Conservation (phyloP, 352 stramenopile species). For the Elongisporangium prolatum region DNA sequence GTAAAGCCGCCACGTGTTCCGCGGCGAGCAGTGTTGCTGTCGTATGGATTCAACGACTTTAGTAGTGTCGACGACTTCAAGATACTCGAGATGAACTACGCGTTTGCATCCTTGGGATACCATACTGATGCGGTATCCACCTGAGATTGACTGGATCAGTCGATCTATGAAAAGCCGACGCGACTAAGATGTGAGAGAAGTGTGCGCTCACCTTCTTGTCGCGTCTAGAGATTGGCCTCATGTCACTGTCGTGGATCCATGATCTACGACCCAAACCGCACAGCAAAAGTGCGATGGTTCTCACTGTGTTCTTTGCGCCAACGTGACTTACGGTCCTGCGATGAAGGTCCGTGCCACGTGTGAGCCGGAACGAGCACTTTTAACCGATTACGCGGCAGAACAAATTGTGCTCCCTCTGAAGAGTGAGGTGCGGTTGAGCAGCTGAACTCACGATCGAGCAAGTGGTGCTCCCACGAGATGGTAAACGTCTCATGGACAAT, state of each 20-base stretch:
- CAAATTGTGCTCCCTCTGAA: no score
- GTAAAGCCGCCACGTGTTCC: slow-evolving; percentile 5
- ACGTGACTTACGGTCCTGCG: no score
- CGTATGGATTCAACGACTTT: slow-evolving; percentile 11
- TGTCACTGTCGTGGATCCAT: slow-evolving; percentile 9
- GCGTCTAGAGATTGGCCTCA: slow-evolving; percentile 6
- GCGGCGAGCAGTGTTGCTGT: slow-evolving; percentile 1
- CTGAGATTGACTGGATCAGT: slow-evolving; percentile 7
- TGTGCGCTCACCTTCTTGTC: slow-evolving; percentile 10
- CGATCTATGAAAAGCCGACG: slow-evolving; percentile 8
- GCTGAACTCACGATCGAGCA: no score
- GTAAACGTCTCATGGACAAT: no score
- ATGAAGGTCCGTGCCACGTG: no score
- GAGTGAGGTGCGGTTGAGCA: no score
- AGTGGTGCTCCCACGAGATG: no score
- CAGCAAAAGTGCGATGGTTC: no score
- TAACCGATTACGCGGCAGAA: no score
- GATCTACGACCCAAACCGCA: no score
- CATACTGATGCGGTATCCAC: slow-evolving; percentile 11
- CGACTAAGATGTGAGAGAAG: slow-evolving; percentile 10
- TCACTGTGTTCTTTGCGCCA: not conserved
- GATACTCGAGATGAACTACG: slow-evolving; percentile 20
- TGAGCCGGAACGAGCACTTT: no score
- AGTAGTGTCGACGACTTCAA: slow-evolving; percentile 12
- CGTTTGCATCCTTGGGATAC: slow-evolving; percentile 19